Evolutionary conservation across 176 grass and related monocot species (phyloP).

Genomic region (Urochloa ruziziensis): DNA sequence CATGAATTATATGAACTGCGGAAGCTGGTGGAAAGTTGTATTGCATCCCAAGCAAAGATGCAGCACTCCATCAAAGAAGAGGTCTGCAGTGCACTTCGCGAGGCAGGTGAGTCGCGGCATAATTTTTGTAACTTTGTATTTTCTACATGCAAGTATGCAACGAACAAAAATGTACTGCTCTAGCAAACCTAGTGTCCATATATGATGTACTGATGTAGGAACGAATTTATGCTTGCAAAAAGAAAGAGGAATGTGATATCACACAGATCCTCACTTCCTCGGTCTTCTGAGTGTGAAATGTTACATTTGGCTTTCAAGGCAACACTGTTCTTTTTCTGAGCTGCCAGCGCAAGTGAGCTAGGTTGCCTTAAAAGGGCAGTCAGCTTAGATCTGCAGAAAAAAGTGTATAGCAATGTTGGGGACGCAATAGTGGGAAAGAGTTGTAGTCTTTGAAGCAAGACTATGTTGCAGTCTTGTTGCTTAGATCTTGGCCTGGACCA

Average conservation of each 20-base stretch:
- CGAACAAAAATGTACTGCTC: not conserved
- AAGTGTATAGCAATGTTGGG: not conserved
- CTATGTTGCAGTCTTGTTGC: constrained; percentile 27
- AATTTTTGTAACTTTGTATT: not conserved
- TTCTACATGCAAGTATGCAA: constrained; percentile 2
- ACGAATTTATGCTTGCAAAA: too few relatives aligned
- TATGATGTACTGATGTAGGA: too few relatives aligned
- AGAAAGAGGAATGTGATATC: not conserved
- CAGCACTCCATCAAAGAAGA: constrained; percentile 79
- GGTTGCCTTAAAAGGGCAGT: constrained; percentile 35
- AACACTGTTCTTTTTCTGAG: not conserved
- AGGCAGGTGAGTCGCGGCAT: constrained; percentile 58
- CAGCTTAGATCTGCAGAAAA: constrained; percentile 31
- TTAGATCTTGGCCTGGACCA: constrained; percentile 28
- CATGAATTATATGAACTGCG: constrained; percentile 81
- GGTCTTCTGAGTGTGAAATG: not conserved
- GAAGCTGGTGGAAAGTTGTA: constrained; percentile 85
- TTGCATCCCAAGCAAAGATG: constrained; percentile 80
- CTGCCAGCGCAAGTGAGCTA: constrained; percentile 30
- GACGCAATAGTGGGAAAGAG: constrained; percentile 15
- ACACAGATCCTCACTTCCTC: not conserved
- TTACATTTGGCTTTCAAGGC: constrained; percentile 1
- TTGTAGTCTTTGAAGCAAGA: constrained; percentile 40
- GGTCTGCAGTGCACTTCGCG: constrained; percentile 66
- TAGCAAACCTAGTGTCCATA: not conserved